phyloP scores from a whole-genome alignment of 23 red algal genomes.

The Chondrus crispus region DNA sequence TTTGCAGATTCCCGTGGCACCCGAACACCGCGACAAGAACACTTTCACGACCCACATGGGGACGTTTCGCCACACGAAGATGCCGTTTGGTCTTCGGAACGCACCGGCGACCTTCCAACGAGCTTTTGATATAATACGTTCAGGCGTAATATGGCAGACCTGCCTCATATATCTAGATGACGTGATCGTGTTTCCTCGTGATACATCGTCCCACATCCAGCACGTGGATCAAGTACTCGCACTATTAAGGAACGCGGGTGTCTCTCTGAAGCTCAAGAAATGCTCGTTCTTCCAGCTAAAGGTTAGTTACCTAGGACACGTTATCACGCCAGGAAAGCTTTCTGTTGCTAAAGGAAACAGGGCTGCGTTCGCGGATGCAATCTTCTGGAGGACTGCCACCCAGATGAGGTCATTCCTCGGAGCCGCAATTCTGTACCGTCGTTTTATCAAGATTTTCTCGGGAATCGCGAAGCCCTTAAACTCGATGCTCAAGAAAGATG shows the following conservation, averaged over 20 bases:
- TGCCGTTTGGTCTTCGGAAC: neutral
- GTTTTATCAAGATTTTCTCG: neutral
- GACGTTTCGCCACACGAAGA: neutral
- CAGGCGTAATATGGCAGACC: neutral
- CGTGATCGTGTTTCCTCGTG: neutral
- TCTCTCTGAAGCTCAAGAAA: neutral
- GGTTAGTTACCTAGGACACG: neutral
- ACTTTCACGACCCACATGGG: neutral
- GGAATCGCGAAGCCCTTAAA: neutral
- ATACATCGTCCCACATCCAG: neutral
- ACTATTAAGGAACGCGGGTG: neutral
- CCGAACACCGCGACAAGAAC: neutral
- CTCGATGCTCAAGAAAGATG: neutral
- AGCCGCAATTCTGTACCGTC: neutral
- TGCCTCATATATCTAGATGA: neutral
- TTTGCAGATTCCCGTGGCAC: neutral
- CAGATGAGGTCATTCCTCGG: neutral
- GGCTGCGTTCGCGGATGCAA: neutral
- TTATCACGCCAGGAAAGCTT: neutral
- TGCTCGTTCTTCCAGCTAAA: neutral
- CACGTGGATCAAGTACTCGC: neutral
- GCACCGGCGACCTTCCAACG: neutral
- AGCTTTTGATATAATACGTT: neutral
- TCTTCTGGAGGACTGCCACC: neutral
- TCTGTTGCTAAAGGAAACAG: neutral